A percentile compares a stretch with the other conserved stretches of the same genome.
Conservation (phyloP, 495 filamentous ascomycete species). For the Lophium mytilinum region DNA sequence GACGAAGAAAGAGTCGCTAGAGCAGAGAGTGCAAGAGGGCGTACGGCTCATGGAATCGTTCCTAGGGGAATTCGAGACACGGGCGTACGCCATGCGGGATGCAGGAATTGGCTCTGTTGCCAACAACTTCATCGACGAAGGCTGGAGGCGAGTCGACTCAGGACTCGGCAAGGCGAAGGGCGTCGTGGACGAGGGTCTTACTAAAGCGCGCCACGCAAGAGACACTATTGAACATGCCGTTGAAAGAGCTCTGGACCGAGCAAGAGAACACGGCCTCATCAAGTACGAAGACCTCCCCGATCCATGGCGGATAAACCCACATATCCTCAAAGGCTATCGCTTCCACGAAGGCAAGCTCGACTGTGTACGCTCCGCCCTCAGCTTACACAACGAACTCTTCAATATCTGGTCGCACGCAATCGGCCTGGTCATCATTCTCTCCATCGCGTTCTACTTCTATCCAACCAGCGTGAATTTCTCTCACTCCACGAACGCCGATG, state of each 20-base stretch:
- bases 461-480: conserved; percentile 78
- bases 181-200: conserved; percentile 79
- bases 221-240: conserved; percentile 60
- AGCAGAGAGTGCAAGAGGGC: conserved; percentile 82
- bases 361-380: conserved; percentile 74
- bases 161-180: conserved; percentile 65
- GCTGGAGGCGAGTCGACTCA: conserved; percentile 64
- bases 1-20: conserved; percentile 73
- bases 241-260: conserved; percentile 68
- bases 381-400: conserved; percentile 82
- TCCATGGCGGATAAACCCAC: conserved; percentile 91
- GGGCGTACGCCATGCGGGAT: conserved; percentile 66
- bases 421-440: conserved; percentile 75
- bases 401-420: conserved; percentile 98
- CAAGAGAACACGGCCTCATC: conserved; percentile 74
- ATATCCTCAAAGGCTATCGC: conserved; percentile 85
- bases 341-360: conserved; percentile 83
- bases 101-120: conserved; percentile 35
- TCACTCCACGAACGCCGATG: conserved; percentile 74
- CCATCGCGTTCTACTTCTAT: conserved; percentile 95
- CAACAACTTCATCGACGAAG: conserved; percentile 56
- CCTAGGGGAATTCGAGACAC: conserved; percentile 71
- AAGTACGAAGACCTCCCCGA: conserved; percentile 81
- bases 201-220: conserved; percentile 65
- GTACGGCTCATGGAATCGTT: conserved; percentile 79